A percentile compares a stretch with the other conserved stretches of the same genome.
Conservation (phyloP, 2,329 filamentous ascomycete species). For the Aureobasidium sp. region DNA sequence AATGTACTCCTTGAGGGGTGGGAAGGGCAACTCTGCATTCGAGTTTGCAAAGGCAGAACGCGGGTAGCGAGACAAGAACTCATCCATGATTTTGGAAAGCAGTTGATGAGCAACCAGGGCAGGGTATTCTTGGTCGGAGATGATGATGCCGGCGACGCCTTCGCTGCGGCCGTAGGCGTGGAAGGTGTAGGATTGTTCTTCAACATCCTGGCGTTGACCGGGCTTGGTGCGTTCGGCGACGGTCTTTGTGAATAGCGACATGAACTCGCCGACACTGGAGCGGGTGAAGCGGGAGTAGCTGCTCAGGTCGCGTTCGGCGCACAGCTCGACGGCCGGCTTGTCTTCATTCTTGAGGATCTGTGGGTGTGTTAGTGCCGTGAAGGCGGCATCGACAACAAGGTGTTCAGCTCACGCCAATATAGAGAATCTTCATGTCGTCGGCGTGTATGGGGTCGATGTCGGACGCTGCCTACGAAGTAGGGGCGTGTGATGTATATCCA, state of each 20-base stretch:
- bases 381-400: constrained; percentile 15
- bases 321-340: constrained; percentile 69
- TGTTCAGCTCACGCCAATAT: constrained; percentile 62
- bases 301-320: constrained; percentile 66
- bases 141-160: constrained; percentile 39
- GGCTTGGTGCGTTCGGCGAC: constrained; percentile 76
- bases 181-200: constrained; percentile 67
- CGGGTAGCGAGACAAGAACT: constrained; percentile 72
- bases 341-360: constrained; percentile 75
- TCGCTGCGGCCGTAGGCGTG: constrained; percentile 38
- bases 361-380: constrained; percentile 18
- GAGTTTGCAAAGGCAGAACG: constrained; percentile 54
- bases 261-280: constrained; percentile 58
- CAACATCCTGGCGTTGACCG: constrained; percentile 77
- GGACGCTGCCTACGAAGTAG: background rate
- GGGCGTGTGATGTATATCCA: background rate
- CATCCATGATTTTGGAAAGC: constrained; percentile 77
- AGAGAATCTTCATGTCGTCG: constrained; percentile 67
- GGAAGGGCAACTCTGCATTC: constrained; percentile 50
- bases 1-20: constrained; percentile 71
- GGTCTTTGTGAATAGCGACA: constrained; percentile 78
- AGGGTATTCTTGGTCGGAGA: constrained; percentile 43
- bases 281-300: constrained; percentile 74
- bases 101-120: constrained; percentile 77
- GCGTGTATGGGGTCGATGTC: background rate